Evolutionary conservation across 1,284 basidiomycete species (phyloP).

Genomic region (Ceratobasidium sp.): DNA sequence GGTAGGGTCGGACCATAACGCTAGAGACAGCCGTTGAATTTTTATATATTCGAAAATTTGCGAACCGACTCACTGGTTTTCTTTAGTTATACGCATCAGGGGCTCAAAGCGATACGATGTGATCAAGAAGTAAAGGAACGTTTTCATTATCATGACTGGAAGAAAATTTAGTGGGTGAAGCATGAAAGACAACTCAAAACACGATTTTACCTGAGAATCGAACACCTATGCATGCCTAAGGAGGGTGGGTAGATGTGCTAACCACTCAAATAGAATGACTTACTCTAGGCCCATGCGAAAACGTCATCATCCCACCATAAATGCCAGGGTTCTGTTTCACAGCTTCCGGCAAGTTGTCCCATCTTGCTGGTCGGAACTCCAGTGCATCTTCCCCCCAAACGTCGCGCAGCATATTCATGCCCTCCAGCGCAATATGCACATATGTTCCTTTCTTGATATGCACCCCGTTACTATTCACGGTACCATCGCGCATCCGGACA

Average conservation of each 20-base stretch:
- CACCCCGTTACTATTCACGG: conserved; percentile 53
- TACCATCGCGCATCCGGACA: conserved; percentile 63
- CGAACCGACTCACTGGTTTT: conserved; percentile 66
- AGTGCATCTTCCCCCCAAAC: conserved; percentile 79
- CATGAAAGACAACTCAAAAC: not conserved
- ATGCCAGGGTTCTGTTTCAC: conserved; percentile 68
- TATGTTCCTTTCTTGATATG: conserved; percentile 68
- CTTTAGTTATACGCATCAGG: conserved; percentile 64
- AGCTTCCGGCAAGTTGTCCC: conserved; percentile 73
- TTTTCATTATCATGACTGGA: conserved; percentile 60
- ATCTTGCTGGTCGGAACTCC: conserved; percentile 78
- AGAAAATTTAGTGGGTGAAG: not conserved
- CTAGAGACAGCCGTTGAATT: conserved; percentile 52
- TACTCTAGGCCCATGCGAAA: conserved; percentile 79
- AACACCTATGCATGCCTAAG: conserved; percentile 48
- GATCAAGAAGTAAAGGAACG: conserved; percentile 71
- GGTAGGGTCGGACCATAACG: conserved; percentile 73
- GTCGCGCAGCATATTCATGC: conserved; percentile 72
- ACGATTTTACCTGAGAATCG: conserved; percentile 63
- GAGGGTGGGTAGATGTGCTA: conserved; percentile 54
- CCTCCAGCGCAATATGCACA: conserved; percentile 77
- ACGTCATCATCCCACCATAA: conserved; percentile 71
- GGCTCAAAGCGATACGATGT: conserved; percentile 66
- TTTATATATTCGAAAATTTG: not conserved
- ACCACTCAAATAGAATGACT: conserved; percentile 2